Evolutionary conservation across 352 stramenopile species (phyloP).

Genomic region (Globisporangium irregulare): DNA sequence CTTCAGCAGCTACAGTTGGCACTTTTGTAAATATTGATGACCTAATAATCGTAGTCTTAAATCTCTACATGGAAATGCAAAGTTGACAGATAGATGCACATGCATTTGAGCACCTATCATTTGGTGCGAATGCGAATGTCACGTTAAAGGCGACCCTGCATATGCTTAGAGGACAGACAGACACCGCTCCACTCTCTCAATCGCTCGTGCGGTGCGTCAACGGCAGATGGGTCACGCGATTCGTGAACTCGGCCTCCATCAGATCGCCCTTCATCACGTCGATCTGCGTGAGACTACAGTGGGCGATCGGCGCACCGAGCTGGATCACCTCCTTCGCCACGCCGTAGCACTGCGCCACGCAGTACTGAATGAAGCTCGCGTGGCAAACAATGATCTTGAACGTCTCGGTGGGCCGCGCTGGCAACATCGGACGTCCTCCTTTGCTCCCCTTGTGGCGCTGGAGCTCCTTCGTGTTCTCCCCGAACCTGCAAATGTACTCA

Average conservation of each 20-base stretch:
- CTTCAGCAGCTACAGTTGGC: neutral
- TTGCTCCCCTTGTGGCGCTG: conserved; percentile 11
- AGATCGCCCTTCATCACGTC: conserved; percentile 47
- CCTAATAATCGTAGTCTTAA: neutral
- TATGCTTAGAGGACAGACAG: neutral
- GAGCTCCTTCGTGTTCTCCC: conserved; percentile 21
- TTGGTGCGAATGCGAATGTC: too few species aligned
- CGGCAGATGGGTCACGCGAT: conserved; percentile 65
- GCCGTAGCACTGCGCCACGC: conserved; percentile 56
- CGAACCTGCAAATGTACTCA: conserved; percentile 62
- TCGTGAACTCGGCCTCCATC: conserved; percentile 51
- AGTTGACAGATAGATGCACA: too few species aligned
- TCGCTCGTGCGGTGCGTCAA: conserved; percentile 75
- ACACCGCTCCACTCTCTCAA: conserved; percentile 23
- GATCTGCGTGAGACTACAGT: conserved; percentile 77
- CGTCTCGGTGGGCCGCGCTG: conserved; percentile 35
- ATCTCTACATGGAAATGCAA: neutral
- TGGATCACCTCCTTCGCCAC: conserved; percentile 77
- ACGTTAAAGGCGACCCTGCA: too few species aligned
- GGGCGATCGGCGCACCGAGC: conserved; percentile 63
- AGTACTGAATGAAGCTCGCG: conserved; percentile 79
- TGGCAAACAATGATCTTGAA: conserved; percentile 77
- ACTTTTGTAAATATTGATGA: neutral
- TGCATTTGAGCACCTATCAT: too few species aligned
- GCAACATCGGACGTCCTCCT: neutral